Conservation (phyloP, 2,329 filamentous ascomycete genomes). For the Huntiella bhutanensis region DNA sequence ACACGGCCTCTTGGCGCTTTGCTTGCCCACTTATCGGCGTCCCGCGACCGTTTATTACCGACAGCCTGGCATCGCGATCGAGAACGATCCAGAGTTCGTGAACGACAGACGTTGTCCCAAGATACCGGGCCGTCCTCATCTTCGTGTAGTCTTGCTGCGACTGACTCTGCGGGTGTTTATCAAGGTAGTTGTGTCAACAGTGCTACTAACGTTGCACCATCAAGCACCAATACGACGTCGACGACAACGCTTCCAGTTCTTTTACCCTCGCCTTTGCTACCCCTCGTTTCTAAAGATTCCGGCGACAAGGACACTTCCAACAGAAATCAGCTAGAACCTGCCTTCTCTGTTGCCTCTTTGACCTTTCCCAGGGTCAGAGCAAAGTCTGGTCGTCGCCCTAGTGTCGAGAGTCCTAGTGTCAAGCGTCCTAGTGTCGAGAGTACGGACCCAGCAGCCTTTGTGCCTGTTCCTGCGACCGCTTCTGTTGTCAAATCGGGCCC, state of each 20-base stretch:
- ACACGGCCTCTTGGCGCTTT: background rate
- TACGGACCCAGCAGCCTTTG: too few relatives aligned
- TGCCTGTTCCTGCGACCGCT: background rate
- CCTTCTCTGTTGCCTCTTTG: background rate
- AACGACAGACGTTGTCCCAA: background rate
- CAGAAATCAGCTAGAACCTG: background rate
- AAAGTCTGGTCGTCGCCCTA: background rate
- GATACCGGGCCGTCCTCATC: too few relatives aligned
- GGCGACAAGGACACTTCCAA: background rate
- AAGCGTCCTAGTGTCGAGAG: background rate
- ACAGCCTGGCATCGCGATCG: conserved; percentile 4
- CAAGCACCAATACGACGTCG: too few relatives aligned
- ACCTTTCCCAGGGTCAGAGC: background rate
- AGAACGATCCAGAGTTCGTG: background rate
- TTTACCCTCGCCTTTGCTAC: background rate
- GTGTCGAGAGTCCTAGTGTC: background rate
- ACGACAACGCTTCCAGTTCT: background rate
- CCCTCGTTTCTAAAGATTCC: background rate
- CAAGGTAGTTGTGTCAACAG: too few relatives aligned
- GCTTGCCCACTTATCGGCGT: conserved; percentile 4
- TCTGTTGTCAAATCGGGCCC: background rate
- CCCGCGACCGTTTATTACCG: conserved; percentile 4
- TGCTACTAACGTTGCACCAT: too few relatives aligned
- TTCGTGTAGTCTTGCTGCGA: too few relatives aligned
- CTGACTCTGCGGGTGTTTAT: too few relatives aligned